Conservation (phyloP, 371 early-diverging fungal species). For the Zancudomyces culisetae region DNA sequence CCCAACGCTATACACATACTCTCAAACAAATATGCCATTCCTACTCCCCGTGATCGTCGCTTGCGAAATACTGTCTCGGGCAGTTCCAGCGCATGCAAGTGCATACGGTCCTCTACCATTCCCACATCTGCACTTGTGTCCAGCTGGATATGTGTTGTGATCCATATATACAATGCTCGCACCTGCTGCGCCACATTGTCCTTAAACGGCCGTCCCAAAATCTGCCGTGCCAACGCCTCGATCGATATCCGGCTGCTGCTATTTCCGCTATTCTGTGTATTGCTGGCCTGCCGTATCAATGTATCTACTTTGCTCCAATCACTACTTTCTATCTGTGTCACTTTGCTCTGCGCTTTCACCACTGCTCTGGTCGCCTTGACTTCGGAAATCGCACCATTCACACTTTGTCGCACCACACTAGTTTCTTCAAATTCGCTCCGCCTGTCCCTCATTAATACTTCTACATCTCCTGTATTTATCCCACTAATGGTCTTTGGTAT, state of each 20-base stretch:
- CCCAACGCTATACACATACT: constrained; percentile 20
- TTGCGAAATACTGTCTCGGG: constrained; percentile 1
- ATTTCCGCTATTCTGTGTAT: too few species aligned
- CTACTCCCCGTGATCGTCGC: constrained; percentile 12
- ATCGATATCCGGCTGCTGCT: constrained; percentile 13
- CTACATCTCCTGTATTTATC: background rate
- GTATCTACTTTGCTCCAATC: constrained; percentile 21
- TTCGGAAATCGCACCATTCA: constrained; percentile 12
- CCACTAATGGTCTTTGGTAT: background rate
- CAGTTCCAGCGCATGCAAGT: background rate
- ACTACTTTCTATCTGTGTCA: constrained; percentile 14
- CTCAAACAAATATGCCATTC: constrained; percentile 25
- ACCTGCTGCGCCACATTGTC: too few species aligned
- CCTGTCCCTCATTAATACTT: background rate
- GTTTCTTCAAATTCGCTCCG: background rate
- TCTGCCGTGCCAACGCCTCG: constrained; percentile 18
- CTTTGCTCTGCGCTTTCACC: constrained; percentile 19
- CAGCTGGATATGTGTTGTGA: background rate
- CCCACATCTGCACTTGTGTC: background rate
- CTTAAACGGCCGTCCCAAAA: constrained; percentile 22
- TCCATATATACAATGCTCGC: background rate
- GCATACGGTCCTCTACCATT: too few species aligned
- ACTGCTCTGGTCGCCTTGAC: constrained; percentile 21
- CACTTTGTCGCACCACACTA: background rate
- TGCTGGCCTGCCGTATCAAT: constrained; percentile 18